Evolutionary conservation across 1,284 basidiomycete species (phyloP).

Genomic region (Rhizoctonia solani): DNA sequence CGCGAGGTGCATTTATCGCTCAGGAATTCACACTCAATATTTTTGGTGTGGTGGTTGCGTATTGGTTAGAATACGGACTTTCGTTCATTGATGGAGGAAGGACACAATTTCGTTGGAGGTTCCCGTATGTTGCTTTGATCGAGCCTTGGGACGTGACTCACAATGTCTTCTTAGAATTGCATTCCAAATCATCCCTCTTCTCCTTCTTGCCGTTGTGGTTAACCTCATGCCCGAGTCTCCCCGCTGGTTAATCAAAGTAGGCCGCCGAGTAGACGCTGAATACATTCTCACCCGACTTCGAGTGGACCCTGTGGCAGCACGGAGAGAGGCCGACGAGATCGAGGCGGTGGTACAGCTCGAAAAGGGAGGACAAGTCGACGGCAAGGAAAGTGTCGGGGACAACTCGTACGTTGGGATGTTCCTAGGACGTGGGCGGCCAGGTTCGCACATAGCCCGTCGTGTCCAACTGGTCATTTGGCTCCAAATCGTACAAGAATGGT

Average conservation of each 20-base stretch:
- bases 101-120: constrained; percentile 52
- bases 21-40: constrained; percentile 52
- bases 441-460: constrained; percentile 52
- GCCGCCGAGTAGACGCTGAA: constrained; percentile 53
- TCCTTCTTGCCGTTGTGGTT: constrained; percentile 51
- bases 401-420: constrained; percentile 31
- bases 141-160: constrained; percentile 37
- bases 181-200: constrained; percentile 53
- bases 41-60: constrained; percentile 58
- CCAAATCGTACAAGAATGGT: constrained; percentile 56
- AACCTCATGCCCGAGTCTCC: constrained; percentile 58
- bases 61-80: constrained; percentile 59
- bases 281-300: constrained; percentile 49
- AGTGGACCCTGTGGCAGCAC: constrained; percentile 40
- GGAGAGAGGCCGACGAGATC: constrained; percentile 50
- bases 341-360: constrained; percentile 51
- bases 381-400: constrained; percentile 7
- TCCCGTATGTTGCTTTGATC: constrained; percentile 38
- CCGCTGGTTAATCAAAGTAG: constrained; percentile 60
- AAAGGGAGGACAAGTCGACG: constrained; percentile 41
- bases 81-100: constrained; percentile 54
- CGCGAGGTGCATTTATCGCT: constrained; percentile 47
- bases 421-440: constrained; percentile 19
- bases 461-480: constrained; percentile 57
- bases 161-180: constrained; percentile 48